Evolutionary conservation across 768 basidiomycete genomes (phyloP), one percentile per base, ranked within the genome.

Genomic region (Rhizopogon vesiculosus): DNA sequence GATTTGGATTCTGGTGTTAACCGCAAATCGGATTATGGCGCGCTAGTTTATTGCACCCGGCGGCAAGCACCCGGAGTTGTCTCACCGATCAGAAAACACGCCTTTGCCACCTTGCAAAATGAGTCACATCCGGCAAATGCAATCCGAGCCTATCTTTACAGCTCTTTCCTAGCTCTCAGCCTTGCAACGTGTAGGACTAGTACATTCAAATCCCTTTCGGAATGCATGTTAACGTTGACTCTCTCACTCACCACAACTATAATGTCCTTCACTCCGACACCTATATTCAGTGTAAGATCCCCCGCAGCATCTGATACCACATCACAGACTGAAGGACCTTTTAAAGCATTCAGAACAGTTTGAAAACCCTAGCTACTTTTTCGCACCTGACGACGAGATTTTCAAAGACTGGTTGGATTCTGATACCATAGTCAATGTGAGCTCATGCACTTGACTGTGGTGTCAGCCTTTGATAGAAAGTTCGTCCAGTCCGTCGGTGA

Each of bases 401-500:
- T 59, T 63, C 12, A 57, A 38, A 28, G 64, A 68, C 40, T 62
- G 62, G 64, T 42, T 64, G 9, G 62, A 64, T 50, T 57, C 67
- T n/a, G 61, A 64, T 44, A 56, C 67, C 7, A 63, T 64, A 55
- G 66, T 62, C 54, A 66, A 66, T 41, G 69, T 70, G 51, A 18
- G 66, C 57, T 7, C 25, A 43, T 19, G 7, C 28, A 16, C 41
- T 13, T 42, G 40, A 15, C 7, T 12, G 7, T 13, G 43, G 56
- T 59, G 8, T 42, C 9, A 42, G 25, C 33, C 39, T 22, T 41
- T 55, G 33, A 56, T 43, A 7, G 25, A 39, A 5, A 28, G 39
- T 56, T 12, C 54, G 18, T 42, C 19, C 54, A 67, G 66, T 65
- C 57, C 44, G 22, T 57, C 25, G 42, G 45, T 7, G 66, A 67